Conservation (phyloP, 192 early-diverging fungal species). For the Rhizophagus prolifer region DNA sequence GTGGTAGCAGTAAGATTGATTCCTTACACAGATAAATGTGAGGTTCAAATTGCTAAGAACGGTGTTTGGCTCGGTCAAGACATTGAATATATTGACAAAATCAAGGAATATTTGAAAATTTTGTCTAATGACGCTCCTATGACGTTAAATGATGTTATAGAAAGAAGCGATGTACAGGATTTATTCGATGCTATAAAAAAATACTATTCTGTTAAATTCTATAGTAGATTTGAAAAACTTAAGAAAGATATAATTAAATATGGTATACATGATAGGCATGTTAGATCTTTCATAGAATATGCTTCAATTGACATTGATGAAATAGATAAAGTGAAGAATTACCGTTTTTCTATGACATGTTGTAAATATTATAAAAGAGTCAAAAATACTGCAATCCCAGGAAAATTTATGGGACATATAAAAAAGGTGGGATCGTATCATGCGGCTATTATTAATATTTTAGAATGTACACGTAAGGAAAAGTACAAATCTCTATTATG, state of each 20-base stretch:
- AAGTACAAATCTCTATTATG: background rate
- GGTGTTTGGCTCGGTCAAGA: background rate
- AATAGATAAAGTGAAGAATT: background rate
- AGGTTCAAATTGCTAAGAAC: background rate
- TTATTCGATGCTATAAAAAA: background rate
- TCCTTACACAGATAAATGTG: background rate
- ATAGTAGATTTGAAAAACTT: background rate
- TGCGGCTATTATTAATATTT: background rate
- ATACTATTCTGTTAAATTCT: background rate
- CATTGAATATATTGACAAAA: background rate
- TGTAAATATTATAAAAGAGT: background rate
- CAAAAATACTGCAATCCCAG: background rate
- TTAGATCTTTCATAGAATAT: background rate
- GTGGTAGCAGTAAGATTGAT: background rate
- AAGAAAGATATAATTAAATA: slow-evolving; percentile 10
- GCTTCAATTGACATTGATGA: background rate
- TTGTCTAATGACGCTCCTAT: background rate
- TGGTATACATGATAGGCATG: background rate
- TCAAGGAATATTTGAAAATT: background rate
- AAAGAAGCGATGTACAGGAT: background rate
- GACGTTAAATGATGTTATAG: background rate
- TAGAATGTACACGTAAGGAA: background rate
- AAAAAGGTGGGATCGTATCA: background rate
- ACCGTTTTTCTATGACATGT: background rate
- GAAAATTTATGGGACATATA: background rate